Evolutionary conservation across 1,139 yeast genomes (phyloP), one percentile per base, ranked within the genome.

Genomic region (Hansenula lynferdii): DNA sequence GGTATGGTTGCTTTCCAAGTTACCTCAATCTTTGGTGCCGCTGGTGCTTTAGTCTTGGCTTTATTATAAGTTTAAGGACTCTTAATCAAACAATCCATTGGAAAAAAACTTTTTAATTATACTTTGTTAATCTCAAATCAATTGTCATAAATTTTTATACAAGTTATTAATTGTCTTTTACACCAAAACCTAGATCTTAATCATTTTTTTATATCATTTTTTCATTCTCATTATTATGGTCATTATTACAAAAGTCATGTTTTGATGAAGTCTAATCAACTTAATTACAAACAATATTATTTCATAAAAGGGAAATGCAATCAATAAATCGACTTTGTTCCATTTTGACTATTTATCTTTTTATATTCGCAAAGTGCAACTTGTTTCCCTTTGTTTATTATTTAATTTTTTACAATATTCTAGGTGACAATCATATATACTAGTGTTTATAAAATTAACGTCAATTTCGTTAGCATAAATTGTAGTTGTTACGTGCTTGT

Each of bases 21-120:
- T 43, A 66, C 71, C 47, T 67, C 83, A 42, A 53, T 80, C 50
- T 59, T 77, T 50, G 80, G 82, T 56, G 74, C 75, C 46, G 55
- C 79, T 45, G 82, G 78, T 56, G 85, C 85, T 51, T 60, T 77
- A 53, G 78, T 80, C 56, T 69, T 78, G 47, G 77, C 85, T 53
- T 65, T 83, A 56, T 75, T 80, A 65, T 83, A 77, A 72, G 53
- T 38, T 32, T 25, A 3, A 5, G 24, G 23, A 32, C 24, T 15
- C 20, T 11, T 22, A 18, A 14, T 22, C 9, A 8, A 30, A 11
- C 34, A 31, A 6, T 16, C 16, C 8, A 8, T 19, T 5, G 20
- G 12, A 8, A 20, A 4, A 28, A 27, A 27, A 27, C 16, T 27
- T 27, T 27, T 8, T 17, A 17, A 16, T 8, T 11, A 17, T 27